A percentile compares a stretch with the other conserved stretches of the same genome.
These are phyloP conservation scores for Amphibolis antarctica DNA, from an alignment of 106 monocot genomes.

Conservation along the genomic window DNA sequence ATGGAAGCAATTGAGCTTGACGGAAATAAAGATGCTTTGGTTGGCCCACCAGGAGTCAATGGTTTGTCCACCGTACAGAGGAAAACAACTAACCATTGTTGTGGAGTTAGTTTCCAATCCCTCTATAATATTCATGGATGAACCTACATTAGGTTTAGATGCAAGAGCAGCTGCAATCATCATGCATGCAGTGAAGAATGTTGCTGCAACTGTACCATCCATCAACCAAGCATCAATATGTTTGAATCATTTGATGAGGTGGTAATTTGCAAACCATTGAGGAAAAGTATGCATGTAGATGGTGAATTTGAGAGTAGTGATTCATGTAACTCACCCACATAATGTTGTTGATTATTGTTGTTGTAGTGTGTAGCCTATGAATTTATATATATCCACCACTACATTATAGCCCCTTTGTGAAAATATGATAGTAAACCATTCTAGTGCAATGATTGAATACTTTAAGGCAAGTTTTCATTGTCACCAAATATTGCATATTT, in stretches of 20 bases:
- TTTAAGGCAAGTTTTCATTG: constrained; percentile 11
- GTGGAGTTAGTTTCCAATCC: constrained; percentile 27
- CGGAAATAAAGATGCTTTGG: constrained; percentile 9
- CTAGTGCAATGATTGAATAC: constrained; percentile 12
- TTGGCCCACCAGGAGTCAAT: constrained; percentile 16
- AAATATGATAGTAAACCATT: too few relatives aligned
- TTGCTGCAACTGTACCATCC: constrained; percentile 19
- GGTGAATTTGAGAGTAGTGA: too few relatives aligned
- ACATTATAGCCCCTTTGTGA: too few relatives aligned
- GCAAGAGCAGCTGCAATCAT: constrained; percentile 26
- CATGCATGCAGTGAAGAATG: constrained; percentile 24
- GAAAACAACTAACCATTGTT: constrained; percentile 18
- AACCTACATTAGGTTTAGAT: constrained; percentile 23
- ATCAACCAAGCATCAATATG: constrained; percentile 25
- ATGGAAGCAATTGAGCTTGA: constrained; percentile 18
- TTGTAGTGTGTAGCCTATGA: too few relatives aligned
- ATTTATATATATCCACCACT: too few relatives aligned
- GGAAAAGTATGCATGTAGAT: too few relatives aligned
- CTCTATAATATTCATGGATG: too few relatives aligned
- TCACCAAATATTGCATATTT: neutral
- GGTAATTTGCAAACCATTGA: too few relatives aligned
- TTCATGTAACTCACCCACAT: too few relatives aligned
- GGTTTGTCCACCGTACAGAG: constrained; percentile 22
- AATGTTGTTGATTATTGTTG: too few relatives aligned
- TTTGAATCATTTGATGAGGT: constrained; percentile 30